Percentiles rank a stretch among this genome's conserved stretches.
These are phyloP conservation scores for Capillidium rhysosporum DNA, from an alignment of 371 early-diverging fungal species.

Conservation along the genomic window DNA sequence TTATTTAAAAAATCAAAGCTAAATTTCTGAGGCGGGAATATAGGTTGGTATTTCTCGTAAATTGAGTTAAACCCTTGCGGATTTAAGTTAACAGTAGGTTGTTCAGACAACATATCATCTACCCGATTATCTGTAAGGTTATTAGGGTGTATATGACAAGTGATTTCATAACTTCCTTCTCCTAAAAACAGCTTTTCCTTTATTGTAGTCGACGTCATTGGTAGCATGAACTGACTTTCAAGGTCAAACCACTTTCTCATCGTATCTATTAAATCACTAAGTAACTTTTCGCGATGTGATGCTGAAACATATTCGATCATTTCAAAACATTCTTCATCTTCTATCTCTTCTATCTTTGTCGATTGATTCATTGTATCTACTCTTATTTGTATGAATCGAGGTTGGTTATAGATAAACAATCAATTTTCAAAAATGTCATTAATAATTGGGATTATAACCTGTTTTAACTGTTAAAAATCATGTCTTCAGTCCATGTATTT, in stretches of 20 bases:
- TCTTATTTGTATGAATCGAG: too few relatives aligned
- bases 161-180: too few relatives aligned
- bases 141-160: too few relatives aligned
- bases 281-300: constrained; percentile 9
- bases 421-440: too few relatives aligned
- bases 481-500: too few relatives aligned
- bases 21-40: not conserved
- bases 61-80: too few relatives aligned
- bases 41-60: too few relatives aligned
- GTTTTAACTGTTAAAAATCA: too few relatives aligned
- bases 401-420: too few relatives aligned
- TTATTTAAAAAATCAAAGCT: not conserved
- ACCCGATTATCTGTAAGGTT: not conserved
- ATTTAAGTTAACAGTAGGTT: too few relatives aligned
- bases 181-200: constrained; percentile 5
- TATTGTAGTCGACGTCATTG: not conserved
- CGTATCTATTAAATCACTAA: constrained; percentile 6
- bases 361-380: too few relatives aligned
- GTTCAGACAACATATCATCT: not conserved
- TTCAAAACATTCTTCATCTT: constrained; percentile 9
- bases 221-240: not conserved
- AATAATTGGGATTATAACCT: too few relatives aligned
- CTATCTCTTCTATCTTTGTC: not conserved
- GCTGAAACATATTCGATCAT: constrained; percentile 8
- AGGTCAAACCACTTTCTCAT: constrained; percentile 4